Evolutionary conservation across 2,329 filamentous ascomycete genomes (phyloP).

Genomic region (Talaromyces amestolkiae): DNA sequence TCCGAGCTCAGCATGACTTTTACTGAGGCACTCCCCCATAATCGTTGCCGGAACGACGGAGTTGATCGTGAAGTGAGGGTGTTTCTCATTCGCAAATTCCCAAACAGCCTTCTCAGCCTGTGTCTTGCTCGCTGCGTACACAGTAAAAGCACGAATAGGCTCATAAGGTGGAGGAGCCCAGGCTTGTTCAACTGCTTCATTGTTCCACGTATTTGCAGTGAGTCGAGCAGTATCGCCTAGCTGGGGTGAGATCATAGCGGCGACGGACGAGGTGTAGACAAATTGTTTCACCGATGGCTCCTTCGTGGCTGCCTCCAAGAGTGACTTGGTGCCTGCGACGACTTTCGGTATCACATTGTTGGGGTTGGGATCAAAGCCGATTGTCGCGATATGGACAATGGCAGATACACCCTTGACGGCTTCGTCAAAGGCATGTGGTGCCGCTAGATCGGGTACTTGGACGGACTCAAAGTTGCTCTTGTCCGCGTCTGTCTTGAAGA

Average conservation of each 20-base stretch:
- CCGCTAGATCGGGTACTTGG: slow-evolving; percentile 1
- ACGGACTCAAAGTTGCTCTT: not conserved
- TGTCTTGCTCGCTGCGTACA: slow-evolving; percentile 12
- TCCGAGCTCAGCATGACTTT: slow-evolving; percentile 1
- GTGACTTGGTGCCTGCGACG: not conserved
- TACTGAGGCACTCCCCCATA: slow-evolving; percentile 3
- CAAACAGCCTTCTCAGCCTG: slow-evolving; percentile 11
- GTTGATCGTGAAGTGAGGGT: not conserved
- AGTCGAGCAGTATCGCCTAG: not conserved
- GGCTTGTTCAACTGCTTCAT: not conserved
- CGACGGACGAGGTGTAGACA: slow-evolving; percentile 14
- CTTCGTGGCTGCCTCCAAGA: not conserved
- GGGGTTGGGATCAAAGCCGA: slow-evolving; percentile 12
- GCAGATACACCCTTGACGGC: slow-evolving; percentile 13
- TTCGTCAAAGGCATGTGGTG: slow-evolving; percentile 11
- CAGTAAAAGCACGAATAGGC: not conserved
- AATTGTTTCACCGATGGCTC: slow-evolving; percentile 10
- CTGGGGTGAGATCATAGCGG: not conserved
- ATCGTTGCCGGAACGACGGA: not conserved
- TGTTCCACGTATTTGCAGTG: slow-evolving; percentile 5
- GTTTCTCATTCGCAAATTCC: slow-evolving; percentile 1
- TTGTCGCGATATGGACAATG: slow-evolving; percentile 8
- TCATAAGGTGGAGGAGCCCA: slow-evolving; percentile 15
- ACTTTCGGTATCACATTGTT: slow-evolving; percentile 9
- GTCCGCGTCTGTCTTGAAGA: slow-evolving; percentile 3